Conservation (phyloP, 257 asterid species). For the Gardenia jasminoides region DNA sequence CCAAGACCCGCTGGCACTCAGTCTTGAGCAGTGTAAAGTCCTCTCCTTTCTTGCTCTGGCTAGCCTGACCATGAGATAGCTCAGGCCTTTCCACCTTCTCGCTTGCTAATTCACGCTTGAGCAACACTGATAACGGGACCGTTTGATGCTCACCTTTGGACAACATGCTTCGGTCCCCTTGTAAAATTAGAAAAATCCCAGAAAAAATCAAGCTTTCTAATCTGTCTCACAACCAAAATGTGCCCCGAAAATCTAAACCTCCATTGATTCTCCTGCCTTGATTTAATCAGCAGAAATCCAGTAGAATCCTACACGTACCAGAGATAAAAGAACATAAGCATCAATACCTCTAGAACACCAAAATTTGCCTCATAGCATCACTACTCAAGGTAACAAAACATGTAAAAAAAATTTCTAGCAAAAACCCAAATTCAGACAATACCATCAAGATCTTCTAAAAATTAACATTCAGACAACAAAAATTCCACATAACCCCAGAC, state of each 20-base stretch:
- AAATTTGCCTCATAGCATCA: slow-evolving; percentile 1
- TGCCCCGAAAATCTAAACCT: slow-evolving; percentile 29
- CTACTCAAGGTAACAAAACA: slow-evolving; percentile 10
- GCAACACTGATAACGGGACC: slow-evolving; percentile 86
- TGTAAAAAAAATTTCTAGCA: slow-evolving; percentile 5
- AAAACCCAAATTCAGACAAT: slow-evolving; percentile 10
- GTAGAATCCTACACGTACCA: slow-evolving; percentile 36
- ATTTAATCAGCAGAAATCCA: slow-evolving; percentile 48
- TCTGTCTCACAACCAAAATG: neutral
- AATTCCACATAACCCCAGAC: neutral
- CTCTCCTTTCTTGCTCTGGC: slow-evolving; percentile 96
- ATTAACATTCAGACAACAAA: slow-evolving; percentile 1
- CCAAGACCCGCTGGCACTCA: slow-evolving; percentile 76
- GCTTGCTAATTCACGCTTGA: slow-evolving; percentile 86
- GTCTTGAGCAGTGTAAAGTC: slow-evolving; percentile 85
- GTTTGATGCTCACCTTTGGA: slow-evolving; percentile 84
- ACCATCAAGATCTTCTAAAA: slow-evolving; percentile 37
- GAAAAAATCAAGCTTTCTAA: slow-evolving; percentile 19
- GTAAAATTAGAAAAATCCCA: slow-evolving; percentile 5
- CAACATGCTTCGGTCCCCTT: slow-evolving; percentile 54
- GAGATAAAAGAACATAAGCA: slow-evolving; percentile 9
- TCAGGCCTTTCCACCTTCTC: slow-evolving; percentile 96
- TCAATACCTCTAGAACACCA: slow-evolving; percentile 14
- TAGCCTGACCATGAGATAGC: slow-evolving; percentile 72
- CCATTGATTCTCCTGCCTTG: slow-evolving; percentile 26